Conservation (phyloP, 345 rosid species). For the Populus simonii region DNA sequence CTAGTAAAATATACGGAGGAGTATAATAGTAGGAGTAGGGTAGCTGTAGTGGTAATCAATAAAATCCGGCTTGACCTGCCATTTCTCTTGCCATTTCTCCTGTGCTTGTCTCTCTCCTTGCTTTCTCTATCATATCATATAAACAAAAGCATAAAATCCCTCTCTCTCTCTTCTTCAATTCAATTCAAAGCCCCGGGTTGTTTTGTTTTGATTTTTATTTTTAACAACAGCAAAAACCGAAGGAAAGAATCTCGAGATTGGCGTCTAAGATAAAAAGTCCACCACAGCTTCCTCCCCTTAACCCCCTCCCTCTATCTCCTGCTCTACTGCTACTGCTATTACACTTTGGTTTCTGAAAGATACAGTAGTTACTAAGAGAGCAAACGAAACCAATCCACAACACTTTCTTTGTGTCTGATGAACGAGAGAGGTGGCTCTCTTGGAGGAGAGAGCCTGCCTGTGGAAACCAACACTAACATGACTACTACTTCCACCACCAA, state of each 20-base stretch:
- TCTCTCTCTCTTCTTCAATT: constrained; percentile 4
- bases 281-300: constrained; percentile 15
- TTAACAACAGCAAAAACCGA: not conserved
- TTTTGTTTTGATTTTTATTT: constrained; percentile 8
- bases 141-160: not conserved
- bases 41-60: not conserved
- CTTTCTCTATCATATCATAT: not conserved
- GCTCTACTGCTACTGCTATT: not conserved
- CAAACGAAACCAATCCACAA: not conserved
- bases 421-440: constrained; percentile 59
- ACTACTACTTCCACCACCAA: not conserved
- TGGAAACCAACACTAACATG: constrained; percentile 7
- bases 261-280: constrained; percentile 35
- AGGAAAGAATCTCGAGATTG: constrained; percentile 47
- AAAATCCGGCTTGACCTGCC: constrained; percentile 9
- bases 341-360: not conserved
- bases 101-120: constrained; percentile 7
- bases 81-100: constrained; percentile 11
- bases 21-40: not conserved
- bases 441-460: constrained; percentile 55
- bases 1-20: too few species aligned
- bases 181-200: constrained; percentile 3
- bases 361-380: not conserved
- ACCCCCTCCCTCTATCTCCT: not conserved
- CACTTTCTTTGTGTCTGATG: constrained; percentile 28